Conservation (phyloP, 805 yeast genomes). For the Komagataella phaffii region DNA sequence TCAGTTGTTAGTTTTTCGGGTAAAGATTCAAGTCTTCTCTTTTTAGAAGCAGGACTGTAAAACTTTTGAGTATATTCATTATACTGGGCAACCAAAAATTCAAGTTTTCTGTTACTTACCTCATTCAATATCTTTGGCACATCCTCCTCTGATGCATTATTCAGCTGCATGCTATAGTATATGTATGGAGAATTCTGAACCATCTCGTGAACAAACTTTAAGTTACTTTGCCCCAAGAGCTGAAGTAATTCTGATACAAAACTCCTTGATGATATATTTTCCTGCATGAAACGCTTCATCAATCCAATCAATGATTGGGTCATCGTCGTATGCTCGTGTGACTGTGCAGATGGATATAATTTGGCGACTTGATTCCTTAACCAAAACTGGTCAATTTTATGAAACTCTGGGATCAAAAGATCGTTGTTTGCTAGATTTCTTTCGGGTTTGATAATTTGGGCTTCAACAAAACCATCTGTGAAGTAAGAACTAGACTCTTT, state of each 20-base stretch:
- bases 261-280: neutral
- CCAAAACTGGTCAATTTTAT: neutral
- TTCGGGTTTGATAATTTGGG: neutral
- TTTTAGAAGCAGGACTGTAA: neutral
- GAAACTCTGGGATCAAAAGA: neutral
- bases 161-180: neutral
- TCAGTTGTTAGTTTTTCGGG: neutral
- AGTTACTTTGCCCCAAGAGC: neutral
- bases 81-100: conserved; percentile 27
- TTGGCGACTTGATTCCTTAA: neutral
- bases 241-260: neutral
- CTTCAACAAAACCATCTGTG: conserved; percentile 1
- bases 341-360: neutral
- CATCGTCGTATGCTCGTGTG: neutral
- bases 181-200: neutral
- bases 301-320: neutral
- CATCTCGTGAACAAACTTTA: neutral
- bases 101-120: conserved; percentile 29
- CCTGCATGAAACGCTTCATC: neutral
- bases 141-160: neutral
- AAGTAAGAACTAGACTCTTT: conserved; percentile 4
- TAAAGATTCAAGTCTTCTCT: neutral
- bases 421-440: neutral
- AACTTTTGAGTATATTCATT: conserved; percentile 9
- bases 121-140: conserved; percentile 11